A percentile compares a stretch with the other conserved stretches of the same genome.
Conservation (phyloP, 2,329 filamentous ascomycete species). For the Sphaerulina vaccinii region DNA sequence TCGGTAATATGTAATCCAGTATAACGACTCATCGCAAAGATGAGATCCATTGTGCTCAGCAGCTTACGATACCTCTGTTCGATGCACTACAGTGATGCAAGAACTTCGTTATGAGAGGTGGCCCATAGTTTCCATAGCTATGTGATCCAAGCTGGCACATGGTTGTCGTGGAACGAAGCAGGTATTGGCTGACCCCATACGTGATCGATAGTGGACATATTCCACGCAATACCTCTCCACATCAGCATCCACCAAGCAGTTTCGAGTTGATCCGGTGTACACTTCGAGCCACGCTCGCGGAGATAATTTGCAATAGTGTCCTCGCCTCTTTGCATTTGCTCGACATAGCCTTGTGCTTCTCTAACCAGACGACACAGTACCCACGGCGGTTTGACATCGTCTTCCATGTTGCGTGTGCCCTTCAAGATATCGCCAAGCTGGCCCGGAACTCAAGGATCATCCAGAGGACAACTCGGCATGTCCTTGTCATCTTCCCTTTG, state of each 20-base stretch:
- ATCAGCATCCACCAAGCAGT: constrained; percentile 10
- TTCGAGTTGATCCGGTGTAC: not conserved
- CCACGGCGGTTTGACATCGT: not conserved
- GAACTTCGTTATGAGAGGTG: not conserved
- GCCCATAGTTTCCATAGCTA: too few species aligned
- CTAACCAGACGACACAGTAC: not conserved
- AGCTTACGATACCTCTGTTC: too few species aligned
- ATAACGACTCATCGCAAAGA: too few species aligned
- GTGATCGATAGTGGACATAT: constrained; percentile 5
- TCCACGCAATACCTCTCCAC: constrained; percentile 5
- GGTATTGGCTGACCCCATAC: constrained; percentile 5
- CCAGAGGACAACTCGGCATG: not conserved
- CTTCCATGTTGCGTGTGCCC: not conserved
- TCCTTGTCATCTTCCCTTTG: not conserved
- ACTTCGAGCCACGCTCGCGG: not conserved
- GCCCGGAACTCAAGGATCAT: not conserved
- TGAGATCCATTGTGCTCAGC: too few species aligned
- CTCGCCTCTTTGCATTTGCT: not conserved
- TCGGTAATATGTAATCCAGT: too few species aligned
- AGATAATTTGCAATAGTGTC: constrained; percentile 1
- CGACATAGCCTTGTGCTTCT: not conserved
- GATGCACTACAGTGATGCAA: too few species aligned
- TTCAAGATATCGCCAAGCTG: not conserved
- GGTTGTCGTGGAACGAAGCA: constrained; percentile 6
- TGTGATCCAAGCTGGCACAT: constrained; percentile 6